Conservation (phyloP, 306 rosid species). For the Prunus salicina region DNA sequence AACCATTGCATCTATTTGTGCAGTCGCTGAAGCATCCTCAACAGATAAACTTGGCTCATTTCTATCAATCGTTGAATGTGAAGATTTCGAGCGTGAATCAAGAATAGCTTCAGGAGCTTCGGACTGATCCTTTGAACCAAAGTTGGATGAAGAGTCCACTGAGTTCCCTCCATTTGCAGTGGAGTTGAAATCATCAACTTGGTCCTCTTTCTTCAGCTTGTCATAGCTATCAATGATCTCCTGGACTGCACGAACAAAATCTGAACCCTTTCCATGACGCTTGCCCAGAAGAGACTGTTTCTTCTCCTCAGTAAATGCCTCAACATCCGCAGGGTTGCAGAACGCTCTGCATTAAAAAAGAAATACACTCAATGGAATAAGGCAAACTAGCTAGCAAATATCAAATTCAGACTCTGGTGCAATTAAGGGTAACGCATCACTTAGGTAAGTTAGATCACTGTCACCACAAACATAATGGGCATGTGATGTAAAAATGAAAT, state of each 20-base stretch:
- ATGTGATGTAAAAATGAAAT: background rate
- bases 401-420: background rate
- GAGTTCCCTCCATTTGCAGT: constrained; percentile 42
- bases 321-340: constrained; percentile 96
- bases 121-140: constrained; percentile 41
- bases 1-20: constrained; percentile 36
- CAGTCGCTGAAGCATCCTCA: constrained; percentile 46
- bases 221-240: constrained; percentile 82
- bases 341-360: constrained; percentile 60
- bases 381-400: constrained; percentile 16
- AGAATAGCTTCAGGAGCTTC: constrained; percentile 38
- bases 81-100: constrained; percentile 39
- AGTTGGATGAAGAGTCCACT: constrained; percentile 36
- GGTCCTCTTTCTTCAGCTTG: constrained; percentile 58
- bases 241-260: constrained; percentile 86
- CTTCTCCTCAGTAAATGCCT: constrained; percentile 94
- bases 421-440: background rate
- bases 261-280: constrained; percentile 93
- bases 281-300: constrained; percentile 79
- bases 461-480: background rate
- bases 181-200: constrained; percentile 40
- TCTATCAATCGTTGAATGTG: constrained; percentile 35
- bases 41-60: constrained; percentile 41
- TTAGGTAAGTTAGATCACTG: background rate
- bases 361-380: constrained; percentile 34